These are phyloP conservation scores for Gamsiella multidivaricata DNA, from an alignment of 192 early-diverging fungal genomes.

Conservation along the genomic window DNA sequence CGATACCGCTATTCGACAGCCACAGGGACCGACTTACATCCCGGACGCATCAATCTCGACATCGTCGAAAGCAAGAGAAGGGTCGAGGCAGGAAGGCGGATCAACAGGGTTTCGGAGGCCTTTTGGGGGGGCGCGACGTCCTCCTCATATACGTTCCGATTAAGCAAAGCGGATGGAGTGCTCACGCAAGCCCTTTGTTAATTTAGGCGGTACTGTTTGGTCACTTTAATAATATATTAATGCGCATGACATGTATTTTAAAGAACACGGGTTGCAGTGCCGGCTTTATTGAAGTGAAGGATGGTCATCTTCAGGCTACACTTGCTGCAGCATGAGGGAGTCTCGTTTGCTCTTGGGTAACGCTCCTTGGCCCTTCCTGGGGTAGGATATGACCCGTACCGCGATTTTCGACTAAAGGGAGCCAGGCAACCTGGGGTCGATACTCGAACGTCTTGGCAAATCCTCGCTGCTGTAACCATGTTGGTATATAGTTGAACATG, in stretches of 20 bases:
- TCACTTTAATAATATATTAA: too few species aligned
- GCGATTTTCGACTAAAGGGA: not conserved
- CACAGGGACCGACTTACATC: slow-evolving; percentile 19
- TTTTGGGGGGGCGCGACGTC: slow-evolving; percentile 2
- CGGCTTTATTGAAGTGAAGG: too few species aligned
- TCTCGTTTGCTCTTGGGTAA: not conserved
- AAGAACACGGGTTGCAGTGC: too few species aligned
- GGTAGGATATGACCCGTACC: not conserved
- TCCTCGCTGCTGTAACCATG: not conserved
- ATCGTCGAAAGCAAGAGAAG: not conserved
- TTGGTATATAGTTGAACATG: slow-evolving; percentile 7
- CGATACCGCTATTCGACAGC: slow-evolving; percentile 23
- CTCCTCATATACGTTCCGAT: too few species aligned
- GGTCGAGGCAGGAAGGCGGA: not conserved
- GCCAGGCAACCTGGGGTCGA: not conserved
- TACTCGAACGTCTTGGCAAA: not conserved
- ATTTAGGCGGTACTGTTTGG: too few species aligned
- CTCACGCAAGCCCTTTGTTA: too few species aligned
- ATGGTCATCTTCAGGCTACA: too few species aligned
- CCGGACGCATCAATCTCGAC: not conserved
- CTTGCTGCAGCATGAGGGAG: too few species aligned
- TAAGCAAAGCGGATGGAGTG: too few species aligned
- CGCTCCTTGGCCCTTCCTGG: not conserved
- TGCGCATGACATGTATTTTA: too few species aligned
- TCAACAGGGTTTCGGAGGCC: slow-evolving; percentile 31